Base-by-base conservation (phyloP, 2,329 filamentous ascomycete species). In the Phyllosticta capitalensis region DNA sequence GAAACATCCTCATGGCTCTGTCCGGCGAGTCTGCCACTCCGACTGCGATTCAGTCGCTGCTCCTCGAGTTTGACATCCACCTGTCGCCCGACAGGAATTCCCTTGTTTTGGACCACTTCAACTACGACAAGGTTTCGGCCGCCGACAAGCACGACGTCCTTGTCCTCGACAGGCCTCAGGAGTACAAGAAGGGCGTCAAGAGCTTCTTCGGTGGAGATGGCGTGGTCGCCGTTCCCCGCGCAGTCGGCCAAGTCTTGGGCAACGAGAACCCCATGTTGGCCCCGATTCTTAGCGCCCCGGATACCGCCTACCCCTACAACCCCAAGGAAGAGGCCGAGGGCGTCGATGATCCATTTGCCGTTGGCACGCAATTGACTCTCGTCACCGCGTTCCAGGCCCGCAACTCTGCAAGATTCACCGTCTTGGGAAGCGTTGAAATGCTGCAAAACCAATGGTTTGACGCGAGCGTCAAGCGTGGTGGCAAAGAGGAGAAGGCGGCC, bases 101-200 rank as follows among this genome's bases (percentile, higher is more conserved):
- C 60, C 79, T 92, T 61, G 87, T 96, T 5, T 87, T 97, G 63
- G 94, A 97, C 75, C 94, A 99, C 79, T 96, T 97, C 84, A 88
- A 90, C 78, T 94, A 94, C 76, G 92, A 97, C 69, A 80, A 82
- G 60, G 66, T 82, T 30, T 90, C 87, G 49, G 87, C 92, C 4
- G 70, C 85, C 55, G 91, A 96, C 64, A 83, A 85, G 69, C 94
- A 99, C 75, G 90, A 97, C 75, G 89, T 96, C 28, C 79, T 99
- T 52, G 81, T 96, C 28, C 77, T 96, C 56, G 83, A 88, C 51
- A 80, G 83, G 38, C 89, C 91, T 3, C 76, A 78, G 61, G 76
- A 82, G 55, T 72, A 87, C 62, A 86, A 88, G 66, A 69, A 83
- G 22, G 89, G 85, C 65, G 78, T 90, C 60, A 88, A 87, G 79